Evolutionary conservation across 2,329 filamentous ascomycete species (phyloP).

Genomic region (Ophiostoma pallidulum): DNA sequence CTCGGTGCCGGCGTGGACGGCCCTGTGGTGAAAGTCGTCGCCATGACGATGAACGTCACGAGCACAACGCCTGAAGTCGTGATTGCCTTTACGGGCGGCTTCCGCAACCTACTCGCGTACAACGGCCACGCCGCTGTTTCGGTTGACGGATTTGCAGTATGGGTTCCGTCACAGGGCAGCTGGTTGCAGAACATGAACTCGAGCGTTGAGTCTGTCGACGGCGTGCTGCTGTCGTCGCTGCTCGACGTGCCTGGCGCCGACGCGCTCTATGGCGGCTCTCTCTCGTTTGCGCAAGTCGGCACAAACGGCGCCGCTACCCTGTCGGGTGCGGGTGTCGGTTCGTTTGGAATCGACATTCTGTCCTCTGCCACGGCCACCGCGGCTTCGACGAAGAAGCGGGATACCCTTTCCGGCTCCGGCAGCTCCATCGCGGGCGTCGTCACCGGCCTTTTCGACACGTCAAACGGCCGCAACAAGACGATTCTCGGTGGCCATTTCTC

Average conservation of each 20-base stretch:
- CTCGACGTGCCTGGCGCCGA: conserved; percentile 54
- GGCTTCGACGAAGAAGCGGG: conserved; percentile 36
- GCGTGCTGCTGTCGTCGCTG: conserved; percentile 59
- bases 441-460: conserved; percentile 65
- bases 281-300: conserved; percentile 65
- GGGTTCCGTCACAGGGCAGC: conserved; percentile 76
- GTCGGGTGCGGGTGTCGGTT: conserved; percentile 40
- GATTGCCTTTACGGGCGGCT: conserved; percentile 72
- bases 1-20: conserved; percentile 84
- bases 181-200: conserved; percentile 77
- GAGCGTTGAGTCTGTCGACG: conserved; percentile 56
- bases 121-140: conserved; percentile 49
- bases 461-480: conserved; percentile 64
- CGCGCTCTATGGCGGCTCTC: conserved; percentile 72
- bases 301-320: conserved; percentile 66
- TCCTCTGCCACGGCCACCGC: conserved; percentile 25
- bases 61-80: conserved; percentile 58
- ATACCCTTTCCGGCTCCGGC: conserved; percentile 26
- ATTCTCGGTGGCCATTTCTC: conserved; percentile 82
- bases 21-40: conserved; percentile 62
- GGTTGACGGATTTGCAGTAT: conserved; percentile 74
- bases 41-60: conserved; percentile 71
- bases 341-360: conserved; percentile 49
- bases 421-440: conserved; percentile 56
- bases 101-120: conserved; percentile 62